Percentiles rank a stretch among this genome's conserved stretches.
These are phyloP conservation scores for Limnomonas spitsbergensis DNA, from an alignment of 139 green algal species.

Conservation along the genomic window DNA sequence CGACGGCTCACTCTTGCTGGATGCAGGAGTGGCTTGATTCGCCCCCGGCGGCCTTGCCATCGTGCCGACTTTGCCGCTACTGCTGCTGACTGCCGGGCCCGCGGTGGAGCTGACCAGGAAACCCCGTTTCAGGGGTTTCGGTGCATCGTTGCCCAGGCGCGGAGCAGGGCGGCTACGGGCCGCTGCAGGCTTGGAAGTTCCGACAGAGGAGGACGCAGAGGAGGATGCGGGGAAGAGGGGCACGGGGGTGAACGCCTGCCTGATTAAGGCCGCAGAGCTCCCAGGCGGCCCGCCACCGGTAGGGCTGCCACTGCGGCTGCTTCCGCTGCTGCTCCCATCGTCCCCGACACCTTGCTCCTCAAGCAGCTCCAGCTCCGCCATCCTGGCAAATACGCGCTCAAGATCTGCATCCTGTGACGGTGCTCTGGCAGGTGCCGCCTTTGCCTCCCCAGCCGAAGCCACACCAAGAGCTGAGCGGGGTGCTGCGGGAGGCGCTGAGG, in stretches of 20 bases:
- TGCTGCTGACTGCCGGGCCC: not conserved
- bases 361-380: conserved; percentile 30
- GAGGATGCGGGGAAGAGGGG: not conserved
- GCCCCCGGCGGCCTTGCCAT: not conserved
- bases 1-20: not conserved
- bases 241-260: not conserved
- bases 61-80: not conserved
- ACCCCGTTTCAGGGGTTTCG: not conserved
- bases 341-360: conserved; percentile 12
- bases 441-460: conserved; percentile 5
- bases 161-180: too few species aligned
- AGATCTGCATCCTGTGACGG: conserved; percentile 19
- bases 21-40: not conserved
- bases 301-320: not conserved
- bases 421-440: not conserved
- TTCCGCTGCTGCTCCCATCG: conserved; percentile 7
- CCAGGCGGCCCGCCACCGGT: not conserved
- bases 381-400: conserved; percentile 26
- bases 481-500: too few species aligned
- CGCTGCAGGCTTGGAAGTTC: too few species aligned
- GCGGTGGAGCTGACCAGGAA: not conserved
- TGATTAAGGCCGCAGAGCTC: not conserved
- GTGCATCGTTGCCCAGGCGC: not conserved
- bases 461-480: not conserved
- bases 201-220: not conserved